Evolutionary conservation across 441 rosid genomes (phyloP), one percentile per base, ranked within the genome.

Genomic region (Populus hybrid): DNA sequence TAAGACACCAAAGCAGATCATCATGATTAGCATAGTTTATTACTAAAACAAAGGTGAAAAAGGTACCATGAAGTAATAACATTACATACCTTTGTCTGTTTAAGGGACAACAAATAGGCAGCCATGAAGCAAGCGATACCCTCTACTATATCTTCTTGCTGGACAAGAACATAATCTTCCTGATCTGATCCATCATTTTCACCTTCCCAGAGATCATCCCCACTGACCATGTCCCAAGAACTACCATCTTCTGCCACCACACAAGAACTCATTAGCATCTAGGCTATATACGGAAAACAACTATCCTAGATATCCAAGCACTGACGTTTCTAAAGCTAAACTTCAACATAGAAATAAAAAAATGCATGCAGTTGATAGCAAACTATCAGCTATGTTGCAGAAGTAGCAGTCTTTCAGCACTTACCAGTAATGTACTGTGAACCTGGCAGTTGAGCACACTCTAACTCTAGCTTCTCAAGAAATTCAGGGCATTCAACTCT

Each of bases 111-210:
- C 79, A 95, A 75, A 87, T 92, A 93, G 23, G 97, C 91, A 69
- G 98, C 97, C 97, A 90, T 91, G 89, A 91, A 95, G 84, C 95
- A 89, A 2, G 99, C 97, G 28, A 95, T 86, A 76, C 97, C 97
- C 7, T 95, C 99, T 36, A 91, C 92, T 81, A 95, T 92, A 87
- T 95, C 99, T 87, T 95, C 99, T 87, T 92, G 90, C 78, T 89
- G 92, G 82, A 94, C 99, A 76, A 93, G 84, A 63, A 94, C 97
- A 85, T 91, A 95, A 79, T 89, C 99, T 72, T 92, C 98, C 74
- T 82, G 80, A 26, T 89, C 88, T 74, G 84, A 84, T 80, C 84
- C 88, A 72, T 71, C 28, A 80, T 68, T 77, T 82, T 84, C 91
- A 35, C 81, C 86, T 76, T 80, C 92, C 99, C 94, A 92, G 61